A percentile compares a stretch with the other conserved stretches of the same genome.
Evolutionary conservation across 768 basidiomycete genomes (phyloP).

Genomic region (Serendipita sp.): DNA sequence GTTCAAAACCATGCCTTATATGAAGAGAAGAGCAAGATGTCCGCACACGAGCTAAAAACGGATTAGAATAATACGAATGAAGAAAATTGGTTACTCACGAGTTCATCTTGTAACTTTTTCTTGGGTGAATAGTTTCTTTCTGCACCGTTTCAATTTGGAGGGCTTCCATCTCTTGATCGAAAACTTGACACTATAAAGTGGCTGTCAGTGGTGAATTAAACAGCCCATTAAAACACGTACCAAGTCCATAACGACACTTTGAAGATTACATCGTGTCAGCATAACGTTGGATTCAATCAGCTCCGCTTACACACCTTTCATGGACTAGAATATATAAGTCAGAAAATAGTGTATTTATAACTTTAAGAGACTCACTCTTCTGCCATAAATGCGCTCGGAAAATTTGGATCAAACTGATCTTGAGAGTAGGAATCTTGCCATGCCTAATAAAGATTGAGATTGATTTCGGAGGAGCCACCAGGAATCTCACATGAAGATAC

Average conservation of each 20-base stretch:
- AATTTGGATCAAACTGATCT: conserved; percentile 98
- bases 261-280: background rate
- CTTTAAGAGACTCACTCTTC: conserved; percentile 56
- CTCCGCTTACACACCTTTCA: conserved; percentile 29
- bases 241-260: conserved; percentile 74
- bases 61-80: background rate
- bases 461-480: background rate
- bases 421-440: conserved; percentile 93
- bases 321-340: conserved; percentile 37
- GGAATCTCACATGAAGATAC: conserved; percentile 65
- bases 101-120: conserved; percentile 99
- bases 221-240: conserved; percentile 21
- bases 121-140: conserved; percentile 98
- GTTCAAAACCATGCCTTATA: conserved; percentile 40
- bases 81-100: conserved; percentile 24
- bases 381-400: conserved; percentile 99
- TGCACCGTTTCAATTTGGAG: conserved; percentile 98
- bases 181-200: conserved; percentile 68
- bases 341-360: background rate
- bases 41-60: conserved; percentile 43
- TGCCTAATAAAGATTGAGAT: conserved; percentile 36
- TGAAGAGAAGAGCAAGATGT: conserved; percentile 91
- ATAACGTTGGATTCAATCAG: background rate
- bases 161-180: conserved; percentile 96
- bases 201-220: background rate